Base-by-base conservation (phyloP, 805 yeast species). In the Yarrowia keelungensis region DNA sequence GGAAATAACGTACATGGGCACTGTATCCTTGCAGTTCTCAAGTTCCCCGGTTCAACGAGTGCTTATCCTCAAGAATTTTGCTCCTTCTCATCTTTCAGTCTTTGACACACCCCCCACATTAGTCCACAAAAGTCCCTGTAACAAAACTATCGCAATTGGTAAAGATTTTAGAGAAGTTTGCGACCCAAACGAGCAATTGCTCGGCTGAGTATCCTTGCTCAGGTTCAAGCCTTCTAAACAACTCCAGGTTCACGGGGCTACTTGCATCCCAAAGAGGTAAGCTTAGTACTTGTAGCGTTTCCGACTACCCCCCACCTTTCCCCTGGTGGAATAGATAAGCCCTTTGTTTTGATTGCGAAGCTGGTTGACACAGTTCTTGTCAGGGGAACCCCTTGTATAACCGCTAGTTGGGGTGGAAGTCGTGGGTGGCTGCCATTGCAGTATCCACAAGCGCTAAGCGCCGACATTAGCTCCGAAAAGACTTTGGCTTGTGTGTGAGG, bases 351-450 rank as follows among this genome's bases (percentile, higher is more conserved):
- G 8, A 3, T 22, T 15, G 19, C 12, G 12, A 8, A 26, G 15
- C 11, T 12, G 36, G 16, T 26, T 22, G 51, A 47, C 15, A 22
- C 51, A 47, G 8, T 26, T 8, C 32, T 26, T 47, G 14, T 7
- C 51, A 26, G 35, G 35, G 51, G 39, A 38, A 50, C 26, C 41
- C 56, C 56, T n/a, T 50, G 56, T 35, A 16, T 41, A 12, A 7
- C 41, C 41, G n/a, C 9, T 42, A 9, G 10, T 9, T 38, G 39
- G 12, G 8, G 39, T 38, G 10, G 12, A 11, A 14, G 26, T n/a
- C 10, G 22, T 35, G 15, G 22, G 42, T 50, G 54, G 39, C 39
- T 35, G 56, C 42, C 42, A 36, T 8, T 35, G 56, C 56, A 15
- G 56, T 36, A 36, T 35, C 26, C 22, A 1, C 12, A 35, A 16